phyloP scores from a whole-genome alignment of 345 rosid species.

The Gossypium ekmanianum region DNA sequence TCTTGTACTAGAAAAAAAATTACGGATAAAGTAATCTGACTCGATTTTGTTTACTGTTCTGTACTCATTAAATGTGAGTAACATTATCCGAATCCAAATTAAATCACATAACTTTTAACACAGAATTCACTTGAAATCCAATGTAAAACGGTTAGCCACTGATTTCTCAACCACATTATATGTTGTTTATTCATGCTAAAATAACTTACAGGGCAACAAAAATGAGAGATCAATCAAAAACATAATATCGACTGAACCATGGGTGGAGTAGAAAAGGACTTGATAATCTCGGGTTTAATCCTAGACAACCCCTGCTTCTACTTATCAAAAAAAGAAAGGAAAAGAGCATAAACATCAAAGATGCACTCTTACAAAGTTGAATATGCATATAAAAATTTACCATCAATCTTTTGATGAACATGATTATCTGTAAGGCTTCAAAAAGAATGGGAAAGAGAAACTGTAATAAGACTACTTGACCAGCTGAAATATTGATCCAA shows the following conservation, averaged over 20 bases:
- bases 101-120: background rate
- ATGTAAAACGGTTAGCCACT: background rate
- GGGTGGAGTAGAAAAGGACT: no score
- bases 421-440: background rate
- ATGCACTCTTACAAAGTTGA: background rate
- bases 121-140: background rate
- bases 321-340: no score
- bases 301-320: no score
- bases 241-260: no score
- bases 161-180: background rate
- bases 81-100: background rate
- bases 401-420: background rate
- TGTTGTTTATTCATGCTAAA: background rate
- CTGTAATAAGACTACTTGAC: background rate
- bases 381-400: background rate
- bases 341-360: background rate
- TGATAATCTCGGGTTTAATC: no score
- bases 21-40: background rate
- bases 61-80: background rate
- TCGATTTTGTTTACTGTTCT: no score
- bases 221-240: background rate
- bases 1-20: background rate
- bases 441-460: background rate
- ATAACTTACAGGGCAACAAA: background rate
- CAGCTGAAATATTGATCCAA: background rate